These are phyloP conservation scores for Phytophthora citricola DNA, from an alignment of 352 stramenopile species.

Conservation along the genomic window DNA sequence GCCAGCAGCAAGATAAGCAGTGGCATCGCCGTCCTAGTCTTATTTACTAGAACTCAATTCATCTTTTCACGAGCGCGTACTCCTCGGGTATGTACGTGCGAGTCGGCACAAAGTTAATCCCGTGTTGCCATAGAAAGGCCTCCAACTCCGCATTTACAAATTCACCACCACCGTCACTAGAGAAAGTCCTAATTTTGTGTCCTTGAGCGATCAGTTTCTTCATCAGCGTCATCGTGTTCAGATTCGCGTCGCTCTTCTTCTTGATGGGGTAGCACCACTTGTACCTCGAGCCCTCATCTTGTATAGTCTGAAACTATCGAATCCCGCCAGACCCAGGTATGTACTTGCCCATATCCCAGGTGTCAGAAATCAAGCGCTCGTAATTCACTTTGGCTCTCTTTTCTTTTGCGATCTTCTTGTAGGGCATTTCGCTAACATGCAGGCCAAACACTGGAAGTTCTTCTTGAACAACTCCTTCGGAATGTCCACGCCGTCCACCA, in stretches of 20 bases:
- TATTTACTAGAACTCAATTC: slow-evolving; percentile 1
- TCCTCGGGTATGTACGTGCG: slow-evolving; percentile 11
- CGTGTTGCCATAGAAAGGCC: neutral
- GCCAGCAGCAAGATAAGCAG: neutral
- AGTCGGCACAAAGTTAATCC: neutral
- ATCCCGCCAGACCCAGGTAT: neutral
- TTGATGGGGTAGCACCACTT: slow-evolving; percentile 12
- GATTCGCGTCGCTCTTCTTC: slow-evolving; percentile 10
- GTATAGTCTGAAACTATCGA: slow-evolving; percentile 17
- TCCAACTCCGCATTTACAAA: neutral
- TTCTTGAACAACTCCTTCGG: neutral
- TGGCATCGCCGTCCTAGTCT: slow-evolving; percentile 6
- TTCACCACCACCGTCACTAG: slow-evolving; percentile 16
- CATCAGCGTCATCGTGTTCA: slow-evolving; percentile 2
- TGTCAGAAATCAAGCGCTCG: neutral
- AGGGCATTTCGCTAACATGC: neutral
- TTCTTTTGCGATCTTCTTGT: neutral
- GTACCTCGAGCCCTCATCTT: slow-evolving; percentile 17
- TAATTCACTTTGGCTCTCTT: neutral
- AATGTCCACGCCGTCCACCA: neutral
- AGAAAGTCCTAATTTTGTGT: slow-evolving; percentile 6
- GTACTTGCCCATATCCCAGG: neutral
- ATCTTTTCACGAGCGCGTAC: slow-evolving; percentile 7
- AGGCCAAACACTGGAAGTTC: neutral
- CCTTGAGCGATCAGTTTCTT: neutral